Percentiles rank a stretch among this genome's conserved stretches.
These are phyloP conservation scores for Chrysopogon serrulatus DNA, from an alignment of 176 grass and related monocot genomes.

Conservation along the genomic window DNA sequence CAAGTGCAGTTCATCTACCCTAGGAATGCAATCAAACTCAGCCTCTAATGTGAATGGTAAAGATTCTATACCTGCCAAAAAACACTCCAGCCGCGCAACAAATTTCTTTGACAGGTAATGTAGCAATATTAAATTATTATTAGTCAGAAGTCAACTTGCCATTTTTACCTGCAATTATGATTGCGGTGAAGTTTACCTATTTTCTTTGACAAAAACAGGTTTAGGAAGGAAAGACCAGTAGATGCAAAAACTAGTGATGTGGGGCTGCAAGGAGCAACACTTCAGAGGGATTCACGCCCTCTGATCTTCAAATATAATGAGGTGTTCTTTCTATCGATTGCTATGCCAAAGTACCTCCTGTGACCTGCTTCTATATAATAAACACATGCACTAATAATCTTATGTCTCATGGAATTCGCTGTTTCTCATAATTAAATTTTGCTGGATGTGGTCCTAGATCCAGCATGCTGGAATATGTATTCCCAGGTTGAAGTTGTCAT, in stretches of 20 bases:
- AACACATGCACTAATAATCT: background rate
- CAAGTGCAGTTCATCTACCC: conserved; percentile 25
- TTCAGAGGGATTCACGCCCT: conserved; percentile 66
- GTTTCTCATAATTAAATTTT: background rate
- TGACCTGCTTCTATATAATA: background rate
- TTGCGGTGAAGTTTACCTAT: background rate
- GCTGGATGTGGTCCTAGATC: background rate
- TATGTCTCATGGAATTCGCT: background rate
- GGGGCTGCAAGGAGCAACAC: conserved; percentile 45
- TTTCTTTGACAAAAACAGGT: conserved; percentile 46
- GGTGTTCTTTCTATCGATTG: conserved; percentile 33
- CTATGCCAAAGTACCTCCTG: background rate
- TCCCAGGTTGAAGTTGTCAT: background rate
- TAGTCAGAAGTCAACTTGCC: background rate
- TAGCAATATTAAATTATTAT: background rate
- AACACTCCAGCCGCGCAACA: conserved; percentile 27
- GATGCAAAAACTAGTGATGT: conserved; percentile 33
- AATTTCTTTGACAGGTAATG: conserved; percentile 85
- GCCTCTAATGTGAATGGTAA: conserved; percentile 28
- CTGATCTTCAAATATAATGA: conserved; percentile 98
- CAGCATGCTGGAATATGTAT: background rate
- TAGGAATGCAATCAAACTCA: conserved; percentile 27
- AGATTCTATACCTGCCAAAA: conserved; percentile 41
- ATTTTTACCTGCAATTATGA: conserved; percentile 16
- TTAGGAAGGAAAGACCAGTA: conserved; percentile 60